Conservation (phyloP, 2,329 filamentous ascomycete genomes). For the Colletotrichum sp. region DNA sequence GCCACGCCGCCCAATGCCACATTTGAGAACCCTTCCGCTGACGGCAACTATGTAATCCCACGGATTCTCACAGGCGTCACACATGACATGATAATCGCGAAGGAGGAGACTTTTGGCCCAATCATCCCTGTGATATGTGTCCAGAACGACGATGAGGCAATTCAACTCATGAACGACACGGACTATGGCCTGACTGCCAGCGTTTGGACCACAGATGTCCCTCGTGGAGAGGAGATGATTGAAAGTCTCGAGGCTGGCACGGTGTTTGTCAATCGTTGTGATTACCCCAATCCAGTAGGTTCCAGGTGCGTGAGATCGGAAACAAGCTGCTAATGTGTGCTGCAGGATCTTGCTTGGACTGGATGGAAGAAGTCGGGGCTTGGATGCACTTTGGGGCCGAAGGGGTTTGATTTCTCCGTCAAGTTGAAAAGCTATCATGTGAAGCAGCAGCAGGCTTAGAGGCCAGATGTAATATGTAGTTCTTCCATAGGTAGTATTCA, state of each 20-base stretch:
- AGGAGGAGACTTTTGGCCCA: constrained; percentile 92
- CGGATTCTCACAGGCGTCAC: constrained; percentile 80
- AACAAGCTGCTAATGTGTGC: constrained; percentile 34
- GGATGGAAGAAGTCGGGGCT: constrained; percentile 97
- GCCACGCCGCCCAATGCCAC: constrained; percentile 59
- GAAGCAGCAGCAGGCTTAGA: neutral
- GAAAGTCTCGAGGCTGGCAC: neutral
- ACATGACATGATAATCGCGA: constrained; percentile 88
- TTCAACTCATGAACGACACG: constrained; percentile 90
- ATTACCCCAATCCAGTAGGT: neutral
- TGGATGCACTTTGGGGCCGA: constrained; percentile 87
- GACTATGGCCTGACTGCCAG: constrained; percentile 92
- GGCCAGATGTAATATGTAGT: neutral
- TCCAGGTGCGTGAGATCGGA: too few relatives aligned
- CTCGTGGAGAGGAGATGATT: neutral
- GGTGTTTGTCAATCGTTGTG: neutral
- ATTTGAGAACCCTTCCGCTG: constrained; percentile 61
- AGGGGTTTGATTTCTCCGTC: constrained; percentile 93
- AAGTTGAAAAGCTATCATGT: constrained; percentile 84
- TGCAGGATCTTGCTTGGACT: constrained; percentile 95
- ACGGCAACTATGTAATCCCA: constrained; percentile 70
- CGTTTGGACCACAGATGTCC: constrained; percentile 73
- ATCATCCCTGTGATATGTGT: constrained; percentile 94
- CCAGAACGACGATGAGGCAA: constrained; percentile 77
- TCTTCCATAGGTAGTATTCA: neutral